Base-by-base conservation (phyloP, 129 eudicot species). In the Flaveria linearis region DNA sequence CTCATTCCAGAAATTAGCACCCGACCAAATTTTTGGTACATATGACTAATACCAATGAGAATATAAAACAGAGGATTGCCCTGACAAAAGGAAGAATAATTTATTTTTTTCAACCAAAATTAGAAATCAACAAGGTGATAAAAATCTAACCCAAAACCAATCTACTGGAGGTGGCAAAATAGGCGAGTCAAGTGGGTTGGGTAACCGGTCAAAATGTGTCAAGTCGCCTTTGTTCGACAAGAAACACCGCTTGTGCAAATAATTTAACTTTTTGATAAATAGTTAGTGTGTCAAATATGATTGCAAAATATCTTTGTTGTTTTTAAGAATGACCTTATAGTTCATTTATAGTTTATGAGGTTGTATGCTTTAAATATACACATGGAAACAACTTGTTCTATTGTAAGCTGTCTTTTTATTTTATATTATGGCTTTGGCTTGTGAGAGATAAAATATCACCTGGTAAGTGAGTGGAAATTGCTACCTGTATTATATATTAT, bases 401-500 rank as follows among this genome's bases (percentile, higher is more conserved):
- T 7, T 28, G 12, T 63, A 16, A 63, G 46, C 46, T 36, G 1
- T 63, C 2, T 28, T 58, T 23, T 15, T 30, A 9, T 30, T 63
- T n/a, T n/a, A 66, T 66, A 39, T 66, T 41, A 41, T 7, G 26
- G 28, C 5, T 41, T 17, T 41, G 51, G 9, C 51, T 10, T 3
- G 51, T 66, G 15, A 66, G 51, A 66, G 30, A 66, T 36, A 66
- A 39, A 39, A 39, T 30, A 17, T 9, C 6, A 36, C n/a, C 51
- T 9, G 7, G 20, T 66, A 66, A 66, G 41, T 41, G 71, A 41
- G 26, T 9, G 9, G 50, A 66, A 66, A 66, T 39, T 15, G 7
- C 71, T 41, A 66, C 71, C 68, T 62, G 2, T 55, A 10, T 51
- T 71, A 51, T 71, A 71, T 36, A 36, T 4, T 33, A 33, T 5